phyloP scores from a whole-genome alignment of 1,284 basidiomycete species.

The Microbotryum intermedium region DNA sequence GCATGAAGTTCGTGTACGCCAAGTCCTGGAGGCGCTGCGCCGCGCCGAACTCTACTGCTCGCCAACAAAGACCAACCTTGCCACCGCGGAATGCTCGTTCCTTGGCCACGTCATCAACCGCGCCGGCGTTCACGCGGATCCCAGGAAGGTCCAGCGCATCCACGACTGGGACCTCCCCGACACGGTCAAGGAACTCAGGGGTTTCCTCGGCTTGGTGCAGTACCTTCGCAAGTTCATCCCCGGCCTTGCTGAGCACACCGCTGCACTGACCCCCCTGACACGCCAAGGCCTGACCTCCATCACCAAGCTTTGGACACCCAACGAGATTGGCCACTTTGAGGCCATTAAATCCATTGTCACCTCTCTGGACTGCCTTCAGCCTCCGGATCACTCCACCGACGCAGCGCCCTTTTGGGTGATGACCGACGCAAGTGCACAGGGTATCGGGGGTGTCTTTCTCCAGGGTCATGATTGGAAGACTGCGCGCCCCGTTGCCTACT shows the following conservation, averaged over 20 bases:
- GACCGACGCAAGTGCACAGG: conserved; percentile 31
- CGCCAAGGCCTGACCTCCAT: no score
- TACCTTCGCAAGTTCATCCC: conserved; percentile 43
- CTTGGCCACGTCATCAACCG: conserved; percentile 41
- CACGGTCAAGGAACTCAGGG: conserved; percentile 34
- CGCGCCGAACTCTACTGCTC: conserved; percentile 34
- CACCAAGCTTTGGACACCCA: no score
- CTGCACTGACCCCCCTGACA: conserved; percentile 37
- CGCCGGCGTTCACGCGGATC: conserved; percentile 39
- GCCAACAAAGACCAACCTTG: conserved; percentile 37
- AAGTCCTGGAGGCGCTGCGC: conserved; percentile 34
- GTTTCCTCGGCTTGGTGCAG: conserved; percentile 42
- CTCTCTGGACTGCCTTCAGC: no score
- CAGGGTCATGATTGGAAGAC: conserved; percentile 24
- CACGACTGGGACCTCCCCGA: conserved; percentile 39
- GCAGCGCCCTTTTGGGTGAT: neutral
- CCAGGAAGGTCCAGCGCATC: conserved; percentile 38
- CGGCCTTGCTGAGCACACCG: conserved; percentile 37
- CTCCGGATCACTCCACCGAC: no score
- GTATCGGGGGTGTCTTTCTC: conserved; percentile 26
- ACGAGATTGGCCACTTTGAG: neutral
- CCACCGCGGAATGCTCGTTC: conserved; percentile 35
- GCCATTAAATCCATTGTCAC: no score
- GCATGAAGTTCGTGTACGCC: conserved; percentile 37
- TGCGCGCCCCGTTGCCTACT: conserved; percentile 16